A percentile compares a stretch with the other conserved stretches of the same genome.
Conservation (phyloP, 2,329 filamentous ascomycete species). For the Penicillium sp. region DNA sequence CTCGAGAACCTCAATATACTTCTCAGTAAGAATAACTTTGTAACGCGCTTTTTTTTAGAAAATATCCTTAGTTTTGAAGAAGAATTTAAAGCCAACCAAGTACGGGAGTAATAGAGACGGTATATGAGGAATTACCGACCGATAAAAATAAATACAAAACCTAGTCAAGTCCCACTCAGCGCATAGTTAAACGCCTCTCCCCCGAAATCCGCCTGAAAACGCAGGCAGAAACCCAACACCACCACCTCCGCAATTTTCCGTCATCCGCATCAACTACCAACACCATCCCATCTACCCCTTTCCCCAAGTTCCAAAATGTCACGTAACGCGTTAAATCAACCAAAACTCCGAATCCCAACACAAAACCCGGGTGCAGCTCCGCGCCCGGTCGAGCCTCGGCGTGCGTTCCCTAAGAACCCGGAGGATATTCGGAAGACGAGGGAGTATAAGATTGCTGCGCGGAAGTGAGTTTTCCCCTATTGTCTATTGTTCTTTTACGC, state of each 20-base stretch:
- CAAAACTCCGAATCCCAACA: not conserved
- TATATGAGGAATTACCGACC: no score
- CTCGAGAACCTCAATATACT: no score
- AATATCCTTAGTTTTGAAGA: no score
- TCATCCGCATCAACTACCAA: not conserved
- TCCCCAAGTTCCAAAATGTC: not conserved
- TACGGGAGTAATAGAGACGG: no score
- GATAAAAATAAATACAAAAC: no score
- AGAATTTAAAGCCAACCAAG: no score
- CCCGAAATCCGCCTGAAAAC: no score
- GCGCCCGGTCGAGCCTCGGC: slow-evolving; percentile 15
- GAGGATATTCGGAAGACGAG: slow-evolving; percentile 46
- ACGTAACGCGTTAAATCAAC: not conserved
- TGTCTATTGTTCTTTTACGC: no score
- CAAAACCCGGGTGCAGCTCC: not conserved
- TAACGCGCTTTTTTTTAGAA: no score
- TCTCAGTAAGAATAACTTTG: no score
- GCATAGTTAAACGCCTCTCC: no score
- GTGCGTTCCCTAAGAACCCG: slow-evolving; percentile 14
- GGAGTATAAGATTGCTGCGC: slow-evolving; percentile 44
- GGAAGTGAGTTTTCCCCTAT: slow-evolving; percentile 41
- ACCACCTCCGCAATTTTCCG: not conserved
- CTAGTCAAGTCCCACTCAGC: no score
- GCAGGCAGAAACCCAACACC: not conserved
- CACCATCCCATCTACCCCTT: not conserved